Conservation (phyloP, 441 rosid species). For the Euphorbia celastroides region DNA sequence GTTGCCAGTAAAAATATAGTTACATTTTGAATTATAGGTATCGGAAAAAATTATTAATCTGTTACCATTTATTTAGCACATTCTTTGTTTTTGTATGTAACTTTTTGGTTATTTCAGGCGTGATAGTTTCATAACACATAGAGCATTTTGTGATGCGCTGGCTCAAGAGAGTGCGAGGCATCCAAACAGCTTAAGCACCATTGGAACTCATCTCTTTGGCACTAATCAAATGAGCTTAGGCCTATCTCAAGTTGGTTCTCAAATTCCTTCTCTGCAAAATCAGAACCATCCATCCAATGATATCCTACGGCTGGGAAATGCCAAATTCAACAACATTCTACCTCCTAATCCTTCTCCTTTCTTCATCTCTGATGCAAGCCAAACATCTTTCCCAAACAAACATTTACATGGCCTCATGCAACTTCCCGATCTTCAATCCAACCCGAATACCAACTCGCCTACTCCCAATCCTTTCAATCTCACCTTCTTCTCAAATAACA, state of each 20-base stretch:
- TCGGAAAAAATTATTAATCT: too few relatives aligned
- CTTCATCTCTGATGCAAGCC: too few relatives aligned
- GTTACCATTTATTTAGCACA: too few relatives aligned
- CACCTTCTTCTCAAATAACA: too few relatives aligned
- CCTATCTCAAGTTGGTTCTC: conserved; percentile 38
- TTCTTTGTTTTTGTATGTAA: too few relatives aligned
- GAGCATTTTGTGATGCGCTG: conserved; percentile 79
- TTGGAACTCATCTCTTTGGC: conserved; percentile 44
- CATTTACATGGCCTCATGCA: conserved; percentile 57
- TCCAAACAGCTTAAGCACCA: conserved; percentile 47
- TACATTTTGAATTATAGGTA: too few relatives aligned
- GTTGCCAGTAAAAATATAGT: too few relatives aligned
- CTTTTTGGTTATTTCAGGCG: too few relatives aligned
- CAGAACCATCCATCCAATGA: conserved; percentile 28
- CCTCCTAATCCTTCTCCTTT: conserved; percentile 29
- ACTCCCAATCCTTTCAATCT: conserved; percentile 41
- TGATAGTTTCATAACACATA: conserved; percentile 78
- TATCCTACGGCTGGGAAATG: conserved; percentile 31
- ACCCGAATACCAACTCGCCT: conserved; percentile 18
- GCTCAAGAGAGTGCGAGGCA: conserved; percentile 69
- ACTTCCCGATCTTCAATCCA: conserved; percentile 41
- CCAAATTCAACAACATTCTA: conserved; percentile 39
- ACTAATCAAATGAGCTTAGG: conserved; percentile 36
- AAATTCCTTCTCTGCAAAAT: conserved; percentile 32
- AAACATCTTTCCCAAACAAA: too few relatives aligned